Evolutionary conservation across 139 green algal genomes (phyloP).

Genomic region (Tetratostichococcus sp.): DNA sequence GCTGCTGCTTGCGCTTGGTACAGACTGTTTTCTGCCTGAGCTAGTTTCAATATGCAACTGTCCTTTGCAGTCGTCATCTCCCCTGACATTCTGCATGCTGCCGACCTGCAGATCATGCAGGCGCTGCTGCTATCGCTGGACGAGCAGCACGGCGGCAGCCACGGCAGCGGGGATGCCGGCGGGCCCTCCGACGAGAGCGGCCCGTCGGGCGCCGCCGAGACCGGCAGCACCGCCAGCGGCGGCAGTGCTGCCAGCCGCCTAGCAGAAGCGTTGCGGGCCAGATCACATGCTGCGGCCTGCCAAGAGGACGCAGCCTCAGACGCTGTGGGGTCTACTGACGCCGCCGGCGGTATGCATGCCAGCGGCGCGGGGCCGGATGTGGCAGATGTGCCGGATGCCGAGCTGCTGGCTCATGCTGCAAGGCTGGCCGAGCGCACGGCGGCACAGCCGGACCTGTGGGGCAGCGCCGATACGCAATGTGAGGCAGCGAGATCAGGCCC

Average conservation of each 20-base stretch:
- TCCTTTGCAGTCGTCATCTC: not conserved
- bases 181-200: not conserved
- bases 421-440: not conserved
- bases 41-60: too few species aligned
- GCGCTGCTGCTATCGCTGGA: not conserved
- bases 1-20: too few species aligned
- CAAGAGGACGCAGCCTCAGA: too few species aligned
- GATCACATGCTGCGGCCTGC: too few species aligned
- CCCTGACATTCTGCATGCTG: not conserved
- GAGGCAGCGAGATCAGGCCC: too few species aligned
- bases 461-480: not conserved
- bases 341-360: too few species aligned
- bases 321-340: too few species aligned
- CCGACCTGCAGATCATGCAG: not conserved
- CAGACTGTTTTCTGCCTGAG: too few species aligned
- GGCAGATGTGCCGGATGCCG: not conserved
- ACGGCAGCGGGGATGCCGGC: not conserved
- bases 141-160: not conserved
- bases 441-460: too few species aligned
- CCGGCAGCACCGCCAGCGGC: not conserved
- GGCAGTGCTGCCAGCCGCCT: too few species aligned
- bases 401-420: not conserved
- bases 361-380: too few species aligned
- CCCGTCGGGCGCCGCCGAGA: not conserved
- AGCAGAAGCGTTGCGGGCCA: too few species aligned